phyloP scores from a whole-genome alignment of 257 asterid species.

The Lantana camara region DNA sequence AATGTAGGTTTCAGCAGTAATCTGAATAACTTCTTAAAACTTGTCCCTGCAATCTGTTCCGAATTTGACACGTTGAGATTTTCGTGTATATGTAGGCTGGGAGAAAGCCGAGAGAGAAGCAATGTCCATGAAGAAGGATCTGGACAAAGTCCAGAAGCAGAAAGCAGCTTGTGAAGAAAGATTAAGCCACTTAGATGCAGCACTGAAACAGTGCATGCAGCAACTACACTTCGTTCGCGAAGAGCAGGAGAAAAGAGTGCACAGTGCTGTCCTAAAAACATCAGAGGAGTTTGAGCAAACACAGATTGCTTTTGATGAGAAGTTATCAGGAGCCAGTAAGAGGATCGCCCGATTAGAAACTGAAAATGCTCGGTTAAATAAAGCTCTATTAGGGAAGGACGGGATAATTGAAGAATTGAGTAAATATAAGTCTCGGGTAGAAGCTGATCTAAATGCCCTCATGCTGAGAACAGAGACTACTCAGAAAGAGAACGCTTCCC shows the following conservation, averaged over 20 bases:
- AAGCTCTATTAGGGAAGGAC: constrained; percentile 60
- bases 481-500: constrained; percentile 68
- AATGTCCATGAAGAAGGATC: constrained; percentile 55
- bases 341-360: constrained; percentile 48
- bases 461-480: constrained; percentile 54
- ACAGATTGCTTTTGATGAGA: constrained; percentile 38
- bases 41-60: neutral
- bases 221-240: constrained; percentile 65
- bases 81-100: constrained; percentile 69
- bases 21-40: neutral
- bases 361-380: constrained; percentile 61
- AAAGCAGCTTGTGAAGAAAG: constrained; percentile 60
- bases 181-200: constrained; percentile 65
- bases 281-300: constrained; percentile 57
- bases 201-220: constrained; percentile 82
- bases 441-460: constrained; percentile 53
- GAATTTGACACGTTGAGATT: constrained; percentile 4
- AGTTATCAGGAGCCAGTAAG: constrained; percentile 49
- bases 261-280: constrained; percentile 51
- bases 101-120: constrained; percentile 74
- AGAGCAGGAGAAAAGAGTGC: constrained; percentile 68
- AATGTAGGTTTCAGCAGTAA: constrained; percentile 15
- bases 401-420: constrained; percentile 55
- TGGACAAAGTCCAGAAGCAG: constrained; percentile 56
- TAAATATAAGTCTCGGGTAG: constrained; percentile 41